Base-by-base conservation (phyloP, 768 basidiomycete species). In the Lactarius indigo region DNA sequence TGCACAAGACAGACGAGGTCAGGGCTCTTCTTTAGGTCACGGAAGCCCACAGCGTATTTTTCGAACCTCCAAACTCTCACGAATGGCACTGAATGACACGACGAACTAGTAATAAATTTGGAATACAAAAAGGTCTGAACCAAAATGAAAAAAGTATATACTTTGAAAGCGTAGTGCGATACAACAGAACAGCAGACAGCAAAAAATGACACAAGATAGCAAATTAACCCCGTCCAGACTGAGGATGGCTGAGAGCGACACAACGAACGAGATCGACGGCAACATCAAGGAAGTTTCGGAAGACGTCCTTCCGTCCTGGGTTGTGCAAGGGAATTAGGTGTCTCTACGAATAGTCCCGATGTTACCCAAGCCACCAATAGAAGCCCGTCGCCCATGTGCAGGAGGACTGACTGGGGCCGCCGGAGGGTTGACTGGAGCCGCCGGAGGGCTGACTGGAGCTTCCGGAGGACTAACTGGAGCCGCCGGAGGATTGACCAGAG, bases 1-100 rank as follows among this genome's bases (percentile, higher is more conserved):
- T 70, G 42, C 62, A 70, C 33, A 47, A 58, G n/a, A 33, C 57
- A 31, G 58, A 67, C 13, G 57, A 61, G 23, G 57, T 69, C 26
- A 67, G 63, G 65, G 28, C 57, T 26, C 65, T 68, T 37, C 68
- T 69, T 28, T 68, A 47, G 47, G 33, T 26, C 26, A 52, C 12
- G 9, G 12, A 12, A 26, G 26, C 13, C 26, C 50, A 28, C 26
- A n/a, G 13, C 50, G 50, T 26, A 26, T 52, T 52, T 26, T 23
- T 50, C 23, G 23, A 15, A 26, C 7, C n/a, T 12, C 23, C 23
- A n/a, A 18, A 41, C 15, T 9, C 13, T 41, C 18, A 33, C 35
- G 13, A 15, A 23, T 33, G 9, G 30, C 20, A 17, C 42, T 26
- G 26, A 61, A 56, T 23, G 57, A 61, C 12, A 57, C 20, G 47